Conservation (phyloP, 768 basidiomycete species). For the Mycena crocata region DNA sequence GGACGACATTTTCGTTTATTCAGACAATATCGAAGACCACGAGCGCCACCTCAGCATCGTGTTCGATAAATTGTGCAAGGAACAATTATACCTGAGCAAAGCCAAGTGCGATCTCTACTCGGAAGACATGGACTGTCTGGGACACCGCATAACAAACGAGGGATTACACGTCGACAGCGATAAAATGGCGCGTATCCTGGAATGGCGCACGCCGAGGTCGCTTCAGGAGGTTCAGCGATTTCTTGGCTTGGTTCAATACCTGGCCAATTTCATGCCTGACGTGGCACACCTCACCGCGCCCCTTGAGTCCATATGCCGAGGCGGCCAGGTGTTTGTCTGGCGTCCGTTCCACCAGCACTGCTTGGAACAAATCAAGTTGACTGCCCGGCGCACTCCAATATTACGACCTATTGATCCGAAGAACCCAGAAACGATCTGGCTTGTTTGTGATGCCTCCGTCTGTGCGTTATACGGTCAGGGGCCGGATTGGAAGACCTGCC, state of each 20-base stretch:
- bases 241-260: neutral
- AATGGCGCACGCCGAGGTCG: neutral
- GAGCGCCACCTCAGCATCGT: slow-evolving; percentile 45
- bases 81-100: slow-evolving; percentile 45
- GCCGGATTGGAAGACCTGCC: too few species aligned
- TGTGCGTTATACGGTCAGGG: too few species aligned
- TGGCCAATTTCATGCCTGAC: neutral
- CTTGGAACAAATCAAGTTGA: neutral
- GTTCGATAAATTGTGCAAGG: slow-evolving; percentile 41
- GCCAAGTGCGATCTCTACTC: slow-evolving; percentile 40
- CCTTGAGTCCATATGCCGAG: neutral
- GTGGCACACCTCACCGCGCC: neutral
- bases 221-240: neutral
- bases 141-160: slow-evolving; percentile 45
- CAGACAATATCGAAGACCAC: slow-evolving; percentile 51
- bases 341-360: slow-evolving; percentile 4
- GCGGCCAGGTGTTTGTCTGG: neutral
- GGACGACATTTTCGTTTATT: slow-evolving; percentile 57
- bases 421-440: too few species aligned
- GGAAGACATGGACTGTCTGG: too few species aligned
- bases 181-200: neutral
- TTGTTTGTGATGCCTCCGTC: too few species aligned
- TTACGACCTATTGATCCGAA: neutral
- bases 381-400: neutral
- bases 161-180: slow-evolving; percentile 45